A percentile compares a stretch with the other conserved stretches of the same genome.
Conservation (phyloP, 2,329 filamentous ascomycete genomes). For the Fusarium gaditjirri region DNA sequence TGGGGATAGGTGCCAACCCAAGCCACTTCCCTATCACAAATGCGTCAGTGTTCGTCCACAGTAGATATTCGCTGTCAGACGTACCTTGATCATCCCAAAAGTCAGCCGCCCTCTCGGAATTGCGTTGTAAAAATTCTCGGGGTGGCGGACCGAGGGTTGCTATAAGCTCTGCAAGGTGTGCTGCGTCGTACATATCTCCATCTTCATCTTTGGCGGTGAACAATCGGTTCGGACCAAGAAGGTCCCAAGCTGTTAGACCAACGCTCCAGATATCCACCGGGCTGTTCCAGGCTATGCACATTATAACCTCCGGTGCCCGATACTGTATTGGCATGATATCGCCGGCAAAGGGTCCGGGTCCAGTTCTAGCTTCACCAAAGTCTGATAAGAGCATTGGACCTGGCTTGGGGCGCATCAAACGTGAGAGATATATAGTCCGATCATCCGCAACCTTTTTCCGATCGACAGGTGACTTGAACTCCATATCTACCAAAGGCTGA, state of each 20-base stretch:
- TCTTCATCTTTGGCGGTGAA: constrained; percentile 38
- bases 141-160: constrained; percentile 40
- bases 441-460: constrained; percentile 26
- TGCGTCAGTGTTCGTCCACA: not conserved
- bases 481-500: constrained; percentile 34
- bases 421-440: constrained; percentile 41
- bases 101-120: constrained; percentile 24
- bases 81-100: constrained; percentile 41
- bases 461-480: constrained; percentile 35
- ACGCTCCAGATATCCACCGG: constrained; percentile 47
- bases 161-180: constrained; percentile 40
- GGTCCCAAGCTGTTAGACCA: constrained; percentile 43
- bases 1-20: constrained; percentile 35
- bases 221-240: constrained; percentile 32
- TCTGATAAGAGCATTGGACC: constrained; percentile 44
- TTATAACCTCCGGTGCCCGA: constrained; percentile 40
- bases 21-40: constrained; percentile 34
- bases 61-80: too few species aligned
- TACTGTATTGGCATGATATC: constrained; percentile 46
- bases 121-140: constrained; percentile 20
- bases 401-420: constrained; percentile 35
- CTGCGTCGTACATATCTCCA: constrained; percentile 34
- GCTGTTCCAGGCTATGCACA: constrained; percentile 40
- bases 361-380: constrained; percentile 44
- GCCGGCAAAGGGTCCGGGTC: constrained; percentile 41